These are phyloP conservation scores for Hypoxylon cercidicola DNA, from an alignment of 495 filamentous ascomycete genomes.

Conservation along the genomic window DNA sequence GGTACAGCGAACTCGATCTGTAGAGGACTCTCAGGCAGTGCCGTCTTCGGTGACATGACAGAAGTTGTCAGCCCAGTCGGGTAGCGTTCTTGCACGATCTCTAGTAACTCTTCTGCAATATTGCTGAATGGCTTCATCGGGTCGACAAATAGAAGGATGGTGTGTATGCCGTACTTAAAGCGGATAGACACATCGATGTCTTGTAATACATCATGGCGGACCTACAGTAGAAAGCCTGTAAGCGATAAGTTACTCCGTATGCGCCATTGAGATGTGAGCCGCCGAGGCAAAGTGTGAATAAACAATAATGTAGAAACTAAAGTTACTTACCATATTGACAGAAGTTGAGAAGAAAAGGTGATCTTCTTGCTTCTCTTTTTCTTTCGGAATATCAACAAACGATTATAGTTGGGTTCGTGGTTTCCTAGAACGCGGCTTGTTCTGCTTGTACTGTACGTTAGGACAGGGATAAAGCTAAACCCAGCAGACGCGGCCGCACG, in stretches of 20 bases:
- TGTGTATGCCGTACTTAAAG: constrained; percentile 82
- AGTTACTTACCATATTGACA: constrained; percentile 41
- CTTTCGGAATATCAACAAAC: not conserved
- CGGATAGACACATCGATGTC: constrained; percentile 70
- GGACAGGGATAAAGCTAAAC: constrained; percentile 13
- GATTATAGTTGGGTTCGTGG: constrained; percentile 3
- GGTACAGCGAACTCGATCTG: constrained; percentile 56
- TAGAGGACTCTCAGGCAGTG: constrained; percentile 50
- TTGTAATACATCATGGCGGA: constrained; percentile 39
- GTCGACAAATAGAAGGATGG: constrained; percentile 76
- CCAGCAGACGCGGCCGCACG: constrained; percentile 30
- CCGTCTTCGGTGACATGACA: constrained; percentile 26
- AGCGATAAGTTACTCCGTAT: too few species aligned
- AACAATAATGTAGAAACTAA: constrained; percentile 8
- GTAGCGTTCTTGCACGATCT: constrained; percentile 60
- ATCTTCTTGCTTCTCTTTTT: not conserved
- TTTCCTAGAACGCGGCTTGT: not conserved
- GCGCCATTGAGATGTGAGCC: too few species aligned
- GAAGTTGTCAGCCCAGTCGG: constrained; percentile 55
- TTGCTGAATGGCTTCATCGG: constrained; percentile 67
- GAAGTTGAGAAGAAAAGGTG: not conserved
- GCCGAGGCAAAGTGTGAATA: not conserved
- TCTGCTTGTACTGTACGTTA: not conserved
- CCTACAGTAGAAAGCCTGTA: too few species aligned
- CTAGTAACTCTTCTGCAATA: constrained; percentile 72